phyloP scores from a whole-genome alignment of 2,329 filamentous ascomycete genomes.

The Chrysoporthe austroafricana region DNA sequence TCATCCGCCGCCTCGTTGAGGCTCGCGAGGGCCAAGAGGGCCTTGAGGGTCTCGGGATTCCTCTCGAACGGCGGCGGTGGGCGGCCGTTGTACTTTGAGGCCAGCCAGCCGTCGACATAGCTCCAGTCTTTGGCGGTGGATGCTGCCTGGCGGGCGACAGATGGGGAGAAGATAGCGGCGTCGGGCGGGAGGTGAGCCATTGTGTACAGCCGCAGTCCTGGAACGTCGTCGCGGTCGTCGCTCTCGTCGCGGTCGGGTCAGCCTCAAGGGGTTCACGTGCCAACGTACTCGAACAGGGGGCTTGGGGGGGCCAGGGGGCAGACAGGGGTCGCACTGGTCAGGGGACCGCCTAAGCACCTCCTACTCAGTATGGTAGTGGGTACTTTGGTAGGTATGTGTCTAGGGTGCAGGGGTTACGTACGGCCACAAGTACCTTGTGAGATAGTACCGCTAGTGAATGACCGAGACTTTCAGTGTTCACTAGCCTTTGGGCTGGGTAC shows the following conservation, averaged over 20 bases:
- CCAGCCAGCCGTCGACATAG: slow-evolving; percentile 83
- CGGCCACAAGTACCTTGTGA: not conserved
- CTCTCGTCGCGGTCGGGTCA: no score
- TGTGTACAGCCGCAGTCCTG: not conserved
- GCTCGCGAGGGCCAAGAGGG: slow-evolving; percentile 72
- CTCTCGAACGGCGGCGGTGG: slow-evolving; percentile 78
- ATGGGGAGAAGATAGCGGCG: slow-evolving; percentile 69
- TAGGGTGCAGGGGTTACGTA: not conserved
- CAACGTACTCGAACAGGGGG: not conserved
- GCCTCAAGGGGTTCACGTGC: not conserved
- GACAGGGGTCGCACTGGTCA: not conserved
- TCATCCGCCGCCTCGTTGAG: slow-evolving; percentile 81
- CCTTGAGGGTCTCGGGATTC: slow-evolving; percentile 80
- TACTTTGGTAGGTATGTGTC: no score
- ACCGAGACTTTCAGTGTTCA: not conserved
- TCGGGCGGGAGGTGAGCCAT: slow-evolving; percentile 46
- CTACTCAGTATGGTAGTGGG: no score
- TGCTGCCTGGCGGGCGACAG: slow-evolving; percentile 72
- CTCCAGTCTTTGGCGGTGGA: slow-evolving; percentile 90
- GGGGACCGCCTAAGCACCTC: not conserved
- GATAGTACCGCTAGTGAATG: not conserved
- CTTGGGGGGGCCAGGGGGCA: not conserved
- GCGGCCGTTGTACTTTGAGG: slow-evolving; percentile 67
- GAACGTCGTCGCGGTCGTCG: no score
- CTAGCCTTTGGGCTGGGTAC: not conserved